Evolutionary conservation across 225 moss, liverwort and hornwort species (phyloP).

Genomic region (Pseudoscleropodium purum): DNA sequence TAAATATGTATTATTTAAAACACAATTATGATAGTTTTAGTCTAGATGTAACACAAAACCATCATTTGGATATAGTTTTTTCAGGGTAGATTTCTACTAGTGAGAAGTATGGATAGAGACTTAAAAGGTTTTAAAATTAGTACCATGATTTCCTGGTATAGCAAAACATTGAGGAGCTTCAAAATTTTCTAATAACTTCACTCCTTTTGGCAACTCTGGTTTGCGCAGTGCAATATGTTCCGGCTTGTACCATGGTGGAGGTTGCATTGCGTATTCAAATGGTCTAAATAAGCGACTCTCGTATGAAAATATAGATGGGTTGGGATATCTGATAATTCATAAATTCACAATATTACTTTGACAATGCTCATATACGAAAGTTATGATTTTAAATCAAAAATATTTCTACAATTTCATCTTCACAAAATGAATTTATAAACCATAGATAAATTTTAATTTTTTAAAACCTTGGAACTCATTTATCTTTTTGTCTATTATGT

Average conservation of each 20-base stretch:
- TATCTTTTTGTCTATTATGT: neutral
- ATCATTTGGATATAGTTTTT: fast-evolving
- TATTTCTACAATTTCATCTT: neutral
- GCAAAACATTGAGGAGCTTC: slow-evolving; percentile 56
- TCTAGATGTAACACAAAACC: neutral
- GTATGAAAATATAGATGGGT: slow-evolving; percentile 41
- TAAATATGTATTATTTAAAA: too few species aligned
- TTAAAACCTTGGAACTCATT: neutral
- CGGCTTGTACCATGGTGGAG: slow-evolving; percentile 38
- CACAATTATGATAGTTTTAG: neutral
- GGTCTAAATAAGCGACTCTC: slow-evolving; percentile 37
- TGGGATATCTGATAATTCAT: slow-evolving; percentile 26
- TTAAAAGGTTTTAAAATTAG: neutral
- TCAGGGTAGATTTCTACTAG: neutral
- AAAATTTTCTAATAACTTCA: slow-evolving; percentile 20
- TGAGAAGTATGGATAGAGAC: neutral
- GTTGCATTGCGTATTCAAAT: slow-evolving; percentile 56
- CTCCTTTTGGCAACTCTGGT: slow-evolving; percentile 36
- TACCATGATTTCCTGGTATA: slow-evolving; percentile 56
- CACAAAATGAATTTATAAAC: neutral
- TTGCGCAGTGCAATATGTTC: slow-evolving; percentile 42
- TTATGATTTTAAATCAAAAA: neutral
- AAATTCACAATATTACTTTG: too few species aligned
- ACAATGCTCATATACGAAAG: neutral
- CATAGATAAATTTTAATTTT: neutral